Percentiles rank a stretch among this genome's conserved stretches.
phyloP scores from a whole-genome alignment of 768 basidiomycete genomes.

The Pulveroboletus sp. region DNA sequence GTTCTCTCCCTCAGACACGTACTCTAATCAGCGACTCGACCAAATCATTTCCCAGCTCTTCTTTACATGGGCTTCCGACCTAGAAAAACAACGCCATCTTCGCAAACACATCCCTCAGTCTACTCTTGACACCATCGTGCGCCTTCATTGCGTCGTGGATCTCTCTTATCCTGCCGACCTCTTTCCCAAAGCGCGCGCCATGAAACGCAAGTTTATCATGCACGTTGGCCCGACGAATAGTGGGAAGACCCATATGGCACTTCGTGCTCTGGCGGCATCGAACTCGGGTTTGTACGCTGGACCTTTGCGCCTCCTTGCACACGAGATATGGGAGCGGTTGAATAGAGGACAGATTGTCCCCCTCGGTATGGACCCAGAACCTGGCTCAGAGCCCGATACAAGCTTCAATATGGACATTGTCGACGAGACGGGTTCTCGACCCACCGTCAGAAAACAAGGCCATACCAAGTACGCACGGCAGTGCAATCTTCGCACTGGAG shows the following conservation, averaged over 20 bases:
- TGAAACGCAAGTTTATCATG: constrained; percentile 80
- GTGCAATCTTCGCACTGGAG: constrained; percentile 92
- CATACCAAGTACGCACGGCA: constrained; percentile 51
- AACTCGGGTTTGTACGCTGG: constrained; percentile 81
- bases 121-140: constrained; percentile 39
- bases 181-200: constrained; percentile 50
- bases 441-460: constrained; percentile 34
- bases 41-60: constrained; percentile 51
- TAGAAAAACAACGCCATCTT: constrained; percentile 25
- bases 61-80: constrained; percentile 52
- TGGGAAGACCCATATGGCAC: constrained; percentile 93
- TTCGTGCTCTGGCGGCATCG: constrained; percentile 82
- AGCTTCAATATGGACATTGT: constrained; percentile 32
- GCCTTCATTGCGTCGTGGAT: constrained; percentile 39
- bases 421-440: constrained; percentile 18
- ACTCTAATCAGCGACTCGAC: constrained; percentile 36
- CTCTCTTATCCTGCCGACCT: constrained; percentile 47
- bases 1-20: constrained; percentile 29
- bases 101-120: constrained; percentile 24
- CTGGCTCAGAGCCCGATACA: constrained; percentile 36
- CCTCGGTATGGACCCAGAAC: constrained; percentile 50
- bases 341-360: constrained; percentile 89
- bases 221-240: constrained; percentile 98
- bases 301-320: constrained; percentile 87
- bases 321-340: constrained; percentile 90